These are phyloP conservation scores for Yarrowia bubula DNA, from an alignment of 805 yeast species.

Conservation along the genomic window DNA sequence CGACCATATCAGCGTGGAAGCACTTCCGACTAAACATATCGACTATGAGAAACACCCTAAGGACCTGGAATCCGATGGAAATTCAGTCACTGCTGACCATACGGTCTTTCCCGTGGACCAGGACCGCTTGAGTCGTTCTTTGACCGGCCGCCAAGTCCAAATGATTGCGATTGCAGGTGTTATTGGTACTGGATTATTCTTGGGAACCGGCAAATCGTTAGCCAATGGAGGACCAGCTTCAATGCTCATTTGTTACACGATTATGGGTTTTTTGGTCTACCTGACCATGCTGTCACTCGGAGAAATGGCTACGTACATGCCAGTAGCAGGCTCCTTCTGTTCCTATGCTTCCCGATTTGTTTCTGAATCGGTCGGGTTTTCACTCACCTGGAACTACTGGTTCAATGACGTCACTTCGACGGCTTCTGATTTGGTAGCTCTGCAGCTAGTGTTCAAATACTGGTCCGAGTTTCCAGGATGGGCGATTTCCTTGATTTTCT, in stretches of 20 bases:
- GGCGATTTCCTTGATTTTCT: conserved; percentile 52
- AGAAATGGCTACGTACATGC: conserved; percentile 55
- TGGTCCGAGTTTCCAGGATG: conserved; percentile 53
- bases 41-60: conserved; percentile 12
- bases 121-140: conserved; percentile 31
- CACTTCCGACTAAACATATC: not conserved
- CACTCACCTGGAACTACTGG: conserved; percentile 52
- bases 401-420: conserved; percentile 51
- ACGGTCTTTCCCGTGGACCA: conserved; percentile 8
- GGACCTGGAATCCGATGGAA: not conserved
- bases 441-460: conserved; percentile 47
- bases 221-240: conserved; percentile 54
- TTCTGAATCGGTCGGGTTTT: conserved; percentile 52
- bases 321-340: conserved; percentile 55
- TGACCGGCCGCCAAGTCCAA: conserved; percentile 50
- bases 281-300: conserved; percentile 55
- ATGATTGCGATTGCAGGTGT: conserved; percentile 78
- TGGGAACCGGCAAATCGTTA: conserved; percentile 52
- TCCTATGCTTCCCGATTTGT: conserved; percentile 51
- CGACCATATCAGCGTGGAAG: not conserved
- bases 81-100: not conserved
- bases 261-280: conserved; percentile 53
- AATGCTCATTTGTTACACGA: conserved; percentile 48
- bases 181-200: conserved; percentile 64
- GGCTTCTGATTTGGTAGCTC: conserved; percentile 50